phyloP scores from a whole-genome alignment of 2,329 filamentous ascomycete genomes.

The Gaeumannomyces tritici region DNA sequence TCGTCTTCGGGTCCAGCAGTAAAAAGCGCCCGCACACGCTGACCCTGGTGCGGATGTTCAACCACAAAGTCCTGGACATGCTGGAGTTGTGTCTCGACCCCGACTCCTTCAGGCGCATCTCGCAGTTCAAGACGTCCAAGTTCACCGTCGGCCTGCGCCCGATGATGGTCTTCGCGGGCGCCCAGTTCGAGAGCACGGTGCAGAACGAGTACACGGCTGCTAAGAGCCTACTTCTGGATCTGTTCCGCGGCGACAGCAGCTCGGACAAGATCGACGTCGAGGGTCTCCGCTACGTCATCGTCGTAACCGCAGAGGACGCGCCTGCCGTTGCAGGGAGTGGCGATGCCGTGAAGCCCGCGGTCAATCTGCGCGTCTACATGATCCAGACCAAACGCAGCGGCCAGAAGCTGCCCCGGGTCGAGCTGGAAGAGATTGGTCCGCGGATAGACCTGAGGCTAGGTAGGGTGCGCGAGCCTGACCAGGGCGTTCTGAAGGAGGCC shows the following conservation, averaged over 20 bases:
- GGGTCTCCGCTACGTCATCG: conserved; percentile 84
- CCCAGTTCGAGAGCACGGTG: conserved; percentile 75
- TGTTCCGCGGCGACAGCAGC: conserved; percentile 74
- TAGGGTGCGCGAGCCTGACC: conserved; percentile 68
- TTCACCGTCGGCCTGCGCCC: conserved; percentile 76
- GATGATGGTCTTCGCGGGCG: conserved; percentile 83
- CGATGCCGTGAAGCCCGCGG: conserved; percentile 40
- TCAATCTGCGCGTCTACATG: conserved; percentile 71
- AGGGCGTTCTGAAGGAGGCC: conserved; percentile 75
- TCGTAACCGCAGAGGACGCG: conserved; percentile 64
- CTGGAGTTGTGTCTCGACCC: conserved; percentile 78
- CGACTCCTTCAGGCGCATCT: conserved; percentile 57
- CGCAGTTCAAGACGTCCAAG: conserved; percentile 65
- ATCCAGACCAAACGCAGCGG: conserved; percentile 80
- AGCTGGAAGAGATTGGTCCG: conserved; percentile 92
- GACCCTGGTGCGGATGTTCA: conserved; percentile 74
- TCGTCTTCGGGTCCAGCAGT: conserved; percentile 74
- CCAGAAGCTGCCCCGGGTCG: conserved; percentile 78
- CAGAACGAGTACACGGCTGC: conserved; percentile 72
- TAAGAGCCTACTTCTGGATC: conserved; percentile 79
- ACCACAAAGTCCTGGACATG: conserved; percentile 88
- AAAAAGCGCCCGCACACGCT: conserved; percentile 95
- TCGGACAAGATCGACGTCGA: conserved; percentile 84
- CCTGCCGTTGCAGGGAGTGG: conserved; percentile 14
- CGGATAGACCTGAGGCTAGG: conserved; percentile 87